Evolutionary conservation across 2,329 filamentous ascomycete species (phyloP).

Genomic region (Ceratocystis diversiconidia): DNA sequence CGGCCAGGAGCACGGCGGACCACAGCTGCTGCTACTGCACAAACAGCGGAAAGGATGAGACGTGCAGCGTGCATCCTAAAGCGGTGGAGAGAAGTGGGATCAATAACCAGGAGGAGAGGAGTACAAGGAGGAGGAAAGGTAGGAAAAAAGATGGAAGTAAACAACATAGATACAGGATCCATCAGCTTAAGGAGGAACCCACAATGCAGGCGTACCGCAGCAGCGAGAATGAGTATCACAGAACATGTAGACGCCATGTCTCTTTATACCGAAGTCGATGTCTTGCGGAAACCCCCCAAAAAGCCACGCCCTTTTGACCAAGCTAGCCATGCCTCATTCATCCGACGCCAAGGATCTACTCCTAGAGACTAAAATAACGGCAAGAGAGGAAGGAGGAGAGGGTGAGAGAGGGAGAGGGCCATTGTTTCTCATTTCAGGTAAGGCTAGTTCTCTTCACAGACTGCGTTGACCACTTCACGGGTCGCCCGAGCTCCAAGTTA

Average conservation of each 20-base stretch:
- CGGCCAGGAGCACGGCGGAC: slow-evolving; percentile 15
- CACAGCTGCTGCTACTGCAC: slow-evolving; percentile 11
- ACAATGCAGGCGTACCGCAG: neutral
- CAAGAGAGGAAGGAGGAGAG: neutral
- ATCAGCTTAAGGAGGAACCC: neutral
- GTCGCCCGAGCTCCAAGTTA: neutral
- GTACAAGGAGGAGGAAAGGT: neutral
- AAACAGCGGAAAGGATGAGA: slow-evolving; percentile 11
- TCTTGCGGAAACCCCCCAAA: neutral
- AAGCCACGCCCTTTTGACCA: neutral
- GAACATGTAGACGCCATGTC: neutral
- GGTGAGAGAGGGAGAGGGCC: neutral
- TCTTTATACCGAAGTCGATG: neutral
- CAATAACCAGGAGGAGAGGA: neutral
- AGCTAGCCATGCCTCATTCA: neutral
- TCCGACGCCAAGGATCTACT: neutral
- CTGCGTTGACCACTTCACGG: neutral
- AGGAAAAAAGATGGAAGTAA: neutral
- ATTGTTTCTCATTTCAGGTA: neutral
- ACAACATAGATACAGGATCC: neutral
- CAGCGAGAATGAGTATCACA: neutral
- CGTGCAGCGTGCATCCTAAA: slow-evolving; percentile 15
- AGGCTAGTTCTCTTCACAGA: neutral
- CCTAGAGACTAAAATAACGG: neutral
- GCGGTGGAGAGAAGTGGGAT: neutral